Conservation (phyloP, 75 land plant genomes). For the Selaginella tamariscina region DNA sequence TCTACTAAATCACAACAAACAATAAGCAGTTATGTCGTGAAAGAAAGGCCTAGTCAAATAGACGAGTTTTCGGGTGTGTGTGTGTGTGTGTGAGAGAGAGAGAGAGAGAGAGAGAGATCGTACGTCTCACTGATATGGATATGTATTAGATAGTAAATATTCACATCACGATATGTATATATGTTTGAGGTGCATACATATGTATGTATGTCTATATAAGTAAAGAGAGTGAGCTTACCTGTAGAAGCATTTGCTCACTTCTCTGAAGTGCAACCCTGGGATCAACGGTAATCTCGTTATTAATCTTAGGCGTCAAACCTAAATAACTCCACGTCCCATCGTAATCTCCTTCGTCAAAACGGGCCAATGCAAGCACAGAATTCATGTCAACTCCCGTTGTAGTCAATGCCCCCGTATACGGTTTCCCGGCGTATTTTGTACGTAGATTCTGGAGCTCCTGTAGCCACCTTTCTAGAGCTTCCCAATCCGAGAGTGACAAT, state of each 20-base stretch:
- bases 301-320: constrained; percentile 94
- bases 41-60: too few species aligned
- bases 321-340: constrained; percentile 76
- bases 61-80: too few species aligned
- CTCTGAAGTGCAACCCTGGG: constrained; percentile 73
- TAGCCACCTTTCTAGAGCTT: constrained; percentile 72
- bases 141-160: too few species aligned
- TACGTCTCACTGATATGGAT: too few species aligned
- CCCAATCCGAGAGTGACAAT: constrained; percentile 87
- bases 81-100: too few species aligned
- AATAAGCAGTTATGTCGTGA: too few species aligned
- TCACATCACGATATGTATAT: too few species aligned
- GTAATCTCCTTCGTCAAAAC: constrained; percentile 80
- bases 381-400: constrained; percentile 95
- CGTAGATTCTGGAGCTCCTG: constrained; percentile 75
- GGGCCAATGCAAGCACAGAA: constrained; percentile 81
- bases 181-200: too few species aligned
- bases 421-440: constrained; percentile 81
- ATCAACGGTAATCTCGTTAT: constrained; percentile 79
- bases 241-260: constrained; percentile 96
- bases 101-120: too few species aligned
- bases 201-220: too few species aligned
- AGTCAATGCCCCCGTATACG: constrained; percentile 84
- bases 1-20: too few species aligned
- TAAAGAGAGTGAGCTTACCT: too few species aligned